These are phyloP conservation scores for Wickerhamiella galacta DNA, from an alignment of 805 yeast genomes.

Conservation along the genomic window DNA sequence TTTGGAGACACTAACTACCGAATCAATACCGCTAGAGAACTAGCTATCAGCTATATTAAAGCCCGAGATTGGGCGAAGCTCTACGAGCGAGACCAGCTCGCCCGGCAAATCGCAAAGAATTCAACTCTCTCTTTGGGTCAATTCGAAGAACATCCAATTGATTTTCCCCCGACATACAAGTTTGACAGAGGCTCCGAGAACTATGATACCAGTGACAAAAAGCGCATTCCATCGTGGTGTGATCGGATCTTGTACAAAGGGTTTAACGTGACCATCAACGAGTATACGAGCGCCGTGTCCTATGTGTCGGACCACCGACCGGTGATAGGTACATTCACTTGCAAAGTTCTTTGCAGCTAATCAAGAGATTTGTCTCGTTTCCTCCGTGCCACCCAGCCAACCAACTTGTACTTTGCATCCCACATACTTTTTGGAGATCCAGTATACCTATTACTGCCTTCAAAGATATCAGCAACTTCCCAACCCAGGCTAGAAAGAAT, in stretches of 20 bases:
- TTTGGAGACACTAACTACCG: constrained; percentile 90
- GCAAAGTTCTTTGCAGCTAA: constrained; percentile 29
- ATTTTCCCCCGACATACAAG: constrained; percentile 84
- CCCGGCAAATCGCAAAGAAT: constrained; percentile 60
- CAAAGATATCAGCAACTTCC: constrained; percentile 22
- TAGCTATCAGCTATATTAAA: constrained; percentile 42
- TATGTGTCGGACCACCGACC: constrained; percentile 83
- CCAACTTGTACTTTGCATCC: constrained; percentile 16
- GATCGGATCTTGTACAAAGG: constrained; percentile 68
- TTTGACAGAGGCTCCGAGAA: constrained; percentile 69
- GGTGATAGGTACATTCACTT: constrained; percentile 54
- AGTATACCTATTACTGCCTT: constrained; percentile 17
- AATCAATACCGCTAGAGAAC: constrained; percentile 51
- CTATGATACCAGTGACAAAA: constrained; percentile 84
- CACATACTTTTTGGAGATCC: constrained; percentile 20
- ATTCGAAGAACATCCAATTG: constrained; percentile 64
- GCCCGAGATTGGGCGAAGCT: constrained; percentile 33
- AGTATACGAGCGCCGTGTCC: constrained; percentile 43
- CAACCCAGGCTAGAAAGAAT: constrained; percentile 48
- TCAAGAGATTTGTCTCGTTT: not conserved
- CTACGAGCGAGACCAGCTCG: constrained; percentile 62
- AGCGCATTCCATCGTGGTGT: constrained; percentile 94
- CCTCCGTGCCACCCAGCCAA: constrained; percentile 11
- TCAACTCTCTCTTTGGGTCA: constrained; percentile 45
- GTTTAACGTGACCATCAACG: constrained; percentile 36